phyloP scores from a whole-genome alignment of 345 rosid species.

The Leavenworthia alabamica region DNA sequence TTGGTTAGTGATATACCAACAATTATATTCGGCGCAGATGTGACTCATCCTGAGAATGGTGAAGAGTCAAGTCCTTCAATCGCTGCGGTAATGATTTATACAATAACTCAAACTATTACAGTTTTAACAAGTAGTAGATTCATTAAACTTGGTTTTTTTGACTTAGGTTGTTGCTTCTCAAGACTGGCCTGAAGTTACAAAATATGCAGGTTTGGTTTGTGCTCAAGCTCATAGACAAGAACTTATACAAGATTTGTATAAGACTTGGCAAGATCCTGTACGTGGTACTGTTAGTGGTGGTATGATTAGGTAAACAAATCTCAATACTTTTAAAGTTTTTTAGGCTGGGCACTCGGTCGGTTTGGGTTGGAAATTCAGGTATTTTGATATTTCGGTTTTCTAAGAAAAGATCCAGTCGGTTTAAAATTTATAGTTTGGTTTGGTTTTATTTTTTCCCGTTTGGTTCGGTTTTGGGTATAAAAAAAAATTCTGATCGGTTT shows the following conservation, averaged over 20 bases:
- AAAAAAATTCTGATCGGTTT: too few relatives aligned
- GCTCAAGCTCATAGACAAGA: constrained; percentile 99
- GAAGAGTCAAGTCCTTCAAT: constrained; percentile 99
- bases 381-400: too few relatives aligned
- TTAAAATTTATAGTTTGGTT: too few relatives aligned
- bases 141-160: background rate
- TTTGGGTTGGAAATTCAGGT: too few relatives aligned
- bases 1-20: constrained; percentile 97
- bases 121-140: background rate
- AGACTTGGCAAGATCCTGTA: constrained; percentile 98
- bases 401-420: too few relatives aligned
- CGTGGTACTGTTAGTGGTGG: constrained; percentile 96
- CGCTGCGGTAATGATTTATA: constrained; percentile 61
- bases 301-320: constrained; percentile 73
- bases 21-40: constrained; percentile 97
- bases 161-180: constrained; percentile 95
- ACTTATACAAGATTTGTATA: constrained; percentile 94
- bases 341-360: too few relatives aligned
- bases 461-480: too few relatives aligned
- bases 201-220: constrained; percentile 95
- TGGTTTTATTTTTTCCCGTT: too few relatives aligned
- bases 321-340: background rate
- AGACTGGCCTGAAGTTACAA: constrained; percentile 99
- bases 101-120: background rate
- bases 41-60: constrained; percentile 99